These are phyloP conservation scores for Fusarium veterinarium DNA, from an alignment of 2,329 filamentous ascomycete species.

Conservation along the genomic window DNA sequence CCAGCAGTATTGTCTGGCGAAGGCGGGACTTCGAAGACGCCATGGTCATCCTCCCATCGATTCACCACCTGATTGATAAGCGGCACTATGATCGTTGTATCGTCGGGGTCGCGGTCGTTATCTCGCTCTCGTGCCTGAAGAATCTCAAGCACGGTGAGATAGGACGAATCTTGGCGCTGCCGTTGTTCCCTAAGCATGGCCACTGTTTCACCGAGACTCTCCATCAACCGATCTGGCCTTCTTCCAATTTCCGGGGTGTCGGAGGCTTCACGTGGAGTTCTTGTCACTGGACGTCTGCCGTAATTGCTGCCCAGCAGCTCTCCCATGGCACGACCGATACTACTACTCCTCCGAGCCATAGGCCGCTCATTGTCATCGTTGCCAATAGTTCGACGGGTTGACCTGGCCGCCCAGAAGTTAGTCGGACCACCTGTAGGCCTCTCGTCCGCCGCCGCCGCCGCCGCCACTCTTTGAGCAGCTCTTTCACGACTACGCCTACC, in stretches of 20 bases:
- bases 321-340: conserved; percentile 53
- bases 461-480: conserved; percentile 42
- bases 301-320: conserved; percentile 53
- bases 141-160: conserved; percentile 53
- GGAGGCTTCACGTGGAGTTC: conserved; percentile 49
- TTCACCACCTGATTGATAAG: conserved; percentile 53
- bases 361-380: conserved; percentile 45
- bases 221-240: conserved; percentile 49
- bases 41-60: conserved; percentile 56
- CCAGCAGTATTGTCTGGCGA: conserved; percentile 70
- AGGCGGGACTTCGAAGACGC: conserved; percentile 57
- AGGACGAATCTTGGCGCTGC: conserved; percentile 51
- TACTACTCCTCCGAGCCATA: conserved; percentile 52
- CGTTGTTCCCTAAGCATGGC: conserved; percentile 52
- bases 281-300: conserved; percentile 49
- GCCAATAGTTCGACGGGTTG: conserved; percentile 27
- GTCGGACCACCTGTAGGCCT: conserved; percentile 17
- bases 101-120: conserved; percentile 50
- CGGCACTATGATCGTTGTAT: conserved; percentile 52
- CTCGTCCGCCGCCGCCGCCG: conserved; percentile 27
- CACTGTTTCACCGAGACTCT: conserved; percentile 51
- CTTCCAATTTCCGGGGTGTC: conserved; percentile 28
- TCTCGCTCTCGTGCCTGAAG: conserved; percentile 51
- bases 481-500: conserved; percentile 64
- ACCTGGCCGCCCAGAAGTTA: conserved; percentile 26